Conservation (phyloP, 1,139 yeast species). For the Saccharomyces hybrid region DNA sequence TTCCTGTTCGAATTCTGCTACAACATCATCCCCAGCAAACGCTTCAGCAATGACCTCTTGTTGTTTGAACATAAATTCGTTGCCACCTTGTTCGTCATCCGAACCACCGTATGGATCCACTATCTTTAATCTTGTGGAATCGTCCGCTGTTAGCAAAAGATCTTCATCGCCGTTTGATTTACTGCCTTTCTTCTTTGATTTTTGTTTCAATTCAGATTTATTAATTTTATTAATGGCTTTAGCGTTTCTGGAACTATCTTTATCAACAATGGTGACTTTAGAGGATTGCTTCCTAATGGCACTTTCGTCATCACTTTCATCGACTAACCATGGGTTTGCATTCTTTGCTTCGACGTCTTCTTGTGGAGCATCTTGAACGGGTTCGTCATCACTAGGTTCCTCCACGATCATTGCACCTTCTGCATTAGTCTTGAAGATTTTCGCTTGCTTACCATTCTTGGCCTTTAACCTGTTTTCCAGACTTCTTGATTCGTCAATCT, state of each 20-base stretch:
- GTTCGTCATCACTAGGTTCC: conserved; percentile 6
- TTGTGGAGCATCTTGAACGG: conserved; percentile 5
- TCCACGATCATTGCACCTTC: conserved; percentile 5
- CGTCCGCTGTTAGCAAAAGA: conserved; percentile 21
- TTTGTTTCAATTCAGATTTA: conserved; percentile 37
- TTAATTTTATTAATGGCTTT: conserved; percentile 43
- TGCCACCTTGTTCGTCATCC: conserved; percentile 32
- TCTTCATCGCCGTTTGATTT: conserved; percentile 18
- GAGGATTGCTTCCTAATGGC: conserved; percentile 39
- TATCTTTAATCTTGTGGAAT: conserved; percentile 32
- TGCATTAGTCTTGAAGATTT: conserved; percentile 1
- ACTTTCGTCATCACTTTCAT: conserved; percentile 30
- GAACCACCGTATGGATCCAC: conserved; percentile 40
- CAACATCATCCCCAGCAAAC: conserved; percentile 92
- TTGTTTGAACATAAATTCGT: conserved; percentile 54
- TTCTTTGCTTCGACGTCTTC: conserved; percentile 5
- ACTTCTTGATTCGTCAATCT: conserved; percentile 46
- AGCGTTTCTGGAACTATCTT: conserved; percentile 44
- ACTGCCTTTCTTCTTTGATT: conserved; percentile 13
- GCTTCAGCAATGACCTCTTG: conserved; percentile 81
- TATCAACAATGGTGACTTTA: conserved; percentile 49
- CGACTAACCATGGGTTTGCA: conserved; percentile 62
- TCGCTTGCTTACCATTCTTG: conserved; percentile 8
- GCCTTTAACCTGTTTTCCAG: conserved; percentile 36
- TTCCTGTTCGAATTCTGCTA: conserved; percentile 67